Evolutionary conservation across 768 basidiomycete species (phyloP).

Genomic region (Clavulina sp.): DNA sequence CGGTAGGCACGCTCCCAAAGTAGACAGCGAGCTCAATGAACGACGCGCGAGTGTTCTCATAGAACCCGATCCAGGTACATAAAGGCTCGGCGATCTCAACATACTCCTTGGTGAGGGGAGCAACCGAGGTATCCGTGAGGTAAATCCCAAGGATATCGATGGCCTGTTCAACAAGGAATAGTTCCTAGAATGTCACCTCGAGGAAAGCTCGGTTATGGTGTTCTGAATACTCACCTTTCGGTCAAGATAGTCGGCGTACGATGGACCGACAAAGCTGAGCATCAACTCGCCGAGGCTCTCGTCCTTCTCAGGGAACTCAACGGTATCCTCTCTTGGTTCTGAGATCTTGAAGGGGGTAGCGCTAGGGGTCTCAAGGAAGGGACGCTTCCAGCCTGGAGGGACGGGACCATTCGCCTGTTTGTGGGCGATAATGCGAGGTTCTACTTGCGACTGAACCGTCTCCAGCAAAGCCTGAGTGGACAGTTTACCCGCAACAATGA

Average conservation of each 20-base stretch:
- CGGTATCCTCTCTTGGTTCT: constrained; percentile 36
- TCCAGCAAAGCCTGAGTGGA: constrained; percentile 59
- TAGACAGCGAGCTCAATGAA: constrained; percentile 58
- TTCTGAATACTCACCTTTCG: constrained; percentile 32
- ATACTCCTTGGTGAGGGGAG: constrained; percentile 52
- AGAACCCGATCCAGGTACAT: constrained; percentile 77
- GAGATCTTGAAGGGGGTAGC: constrained; percentile 38
- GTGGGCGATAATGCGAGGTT: constrained; percentile 64
- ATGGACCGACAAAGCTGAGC: constrained; percentile 64
- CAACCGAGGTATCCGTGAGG: constrained; percentile 58
- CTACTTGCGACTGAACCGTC: constrained; percentile 67
- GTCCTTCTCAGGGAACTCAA: constrained; percentile 94
- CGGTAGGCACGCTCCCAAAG: constrained; percentile 67
- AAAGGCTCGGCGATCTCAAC: constrained; percentile 81
- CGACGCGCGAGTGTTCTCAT: constrained; percentile 56
- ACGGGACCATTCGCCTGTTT: constrained; percentile 49
- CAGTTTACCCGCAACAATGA: constrained; percentile 79
- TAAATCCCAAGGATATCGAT: constrained; percentile 76
- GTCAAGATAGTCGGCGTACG: constrained; percentile 50
- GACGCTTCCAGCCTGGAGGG: constrained; percentile 78
- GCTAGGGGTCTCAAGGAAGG: constrained; percentile 79
- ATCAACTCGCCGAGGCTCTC: constrained; percentile 82
- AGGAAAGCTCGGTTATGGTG: neutral
- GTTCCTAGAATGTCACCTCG: neutral
- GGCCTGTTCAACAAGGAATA: constrained; percentile 26